These are phyloP conservation scores for Microthlaspi erraticum DNA, from an alignment of 345 rosid species.

Conservation along the genomic window DNA sequence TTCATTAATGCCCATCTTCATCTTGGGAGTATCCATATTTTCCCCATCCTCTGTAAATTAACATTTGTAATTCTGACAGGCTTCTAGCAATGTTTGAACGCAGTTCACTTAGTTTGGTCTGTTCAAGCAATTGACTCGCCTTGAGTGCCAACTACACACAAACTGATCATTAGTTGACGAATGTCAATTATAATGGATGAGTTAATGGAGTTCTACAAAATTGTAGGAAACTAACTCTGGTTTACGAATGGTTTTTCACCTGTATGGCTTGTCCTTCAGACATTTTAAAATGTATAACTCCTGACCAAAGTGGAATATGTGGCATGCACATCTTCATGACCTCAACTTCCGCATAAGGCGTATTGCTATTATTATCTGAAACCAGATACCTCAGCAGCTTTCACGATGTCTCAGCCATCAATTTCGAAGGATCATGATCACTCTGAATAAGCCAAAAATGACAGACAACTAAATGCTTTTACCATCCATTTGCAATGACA, in stretches of 20 bases:
- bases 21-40: conserved; percentile 94
- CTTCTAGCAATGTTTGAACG: conserved; percentile 95
- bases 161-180: conserved; percentile 4
- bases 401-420: conserved; percentile 98
- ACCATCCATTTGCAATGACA: conserved; percentile 76
- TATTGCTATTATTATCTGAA: conserved; percentile 85
- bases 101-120: conserved; percentile 94
- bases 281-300: conserved; percentile 74
- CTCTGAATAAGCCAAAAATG: conserved; percentile 54
- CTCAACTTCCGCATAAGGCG: conserved; percentile 97
- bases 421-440: conserved; percentile 96
- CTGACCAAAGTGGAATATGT: conserved; percentile 96
- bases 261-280: conserved; percentile 99
- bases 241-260: conserved; percentile 50
- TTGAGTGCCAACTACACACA: conserved; percentile 81
- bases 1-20: conserved; percentile 93
- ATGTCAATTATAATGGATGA: conserved; percentile 5
- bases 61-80: conserved; percentile 96
- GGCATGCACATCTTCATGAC: conserved; percentile 99
- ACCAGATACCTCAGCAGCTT: conserved; percentile 90
- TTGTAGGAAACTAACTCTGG: background rate
- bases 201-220: conserved; percentile 5
- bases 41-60: conserved; percentile 99
- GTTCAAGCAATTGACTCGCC: conserved; percentile 96
- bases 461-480: conserved; percentile 49